A percentile compares a stretch with the other conserved stretches of the same genome.
phyloP scores from a whole-genome alignment of 2,329 filamentous ascomycete species.

The Fusarium fujikuroi region DNA sequence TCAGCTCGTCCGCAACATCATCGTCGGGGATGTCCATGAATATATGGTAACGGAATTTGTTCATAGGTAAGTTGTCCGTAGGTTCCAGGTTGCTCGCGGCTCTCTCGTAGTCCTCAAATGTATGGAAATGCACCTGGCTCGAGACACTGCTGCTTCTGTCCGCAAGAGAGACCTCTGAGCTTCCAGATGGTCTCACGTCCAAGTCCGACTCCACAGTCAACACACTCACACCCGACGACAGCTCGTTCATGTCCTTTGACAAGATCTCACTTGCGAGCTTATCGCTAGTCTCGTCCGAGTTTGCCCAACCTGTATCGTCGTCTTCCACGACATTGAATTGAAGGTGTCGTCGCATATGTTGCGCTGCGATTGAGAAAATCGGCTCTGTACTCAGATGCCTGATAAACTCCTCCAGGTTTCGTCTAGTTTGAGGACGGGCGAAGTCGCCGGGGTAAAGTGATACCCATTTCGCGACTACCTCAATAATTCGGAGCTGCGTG shows the following conservation, averaged over 20 bases:
- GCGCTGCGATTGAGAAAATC: conserved; percentile 85
- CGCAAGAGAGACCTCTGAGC: conserved; percentile 56
- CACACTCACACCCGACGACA: conserved; percentile 57
- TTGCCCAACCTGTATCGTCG: conserved; percentile 94
- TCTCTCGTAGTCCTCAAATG: conserved; percentile 82
- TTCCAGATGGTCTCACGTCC: conserved; percentile 57
- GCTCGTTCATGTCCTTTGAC: conserved; percentile 54
- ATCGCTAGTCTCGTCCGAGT: conserved; percentile 69
- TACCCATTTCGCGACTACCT: conserved; percentile 89
- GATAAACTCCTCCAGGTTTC: conserved; percentile 80
- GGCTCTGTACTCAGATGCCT: conserved; percentile 77
- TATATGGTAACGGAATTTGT: conserved; percentile 87
- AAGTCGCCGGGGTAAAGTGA: conserved; percentile 93
- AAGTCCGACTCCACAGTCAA: conserved; percentile 61
- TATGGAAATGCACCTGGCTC: conserved; percentile 68
- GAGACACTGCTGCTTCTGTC: conserved; percentile 53
- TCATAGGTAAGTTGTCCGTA: conserved; percentile 74
- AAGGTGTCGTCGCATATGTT: conserved; percentile 84
- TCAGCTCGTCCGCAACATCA: conserved; percentile 89
- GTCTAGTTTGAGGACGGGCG: conserved; percentile 78
- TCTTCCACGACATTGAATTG: conserved; percentile 80
- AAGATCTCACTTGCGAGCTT: conserved; percentile 49
- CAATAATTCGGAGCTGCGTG: conserved; percentile 84
- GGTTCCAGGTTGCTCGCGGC: conserved; percentile 80
- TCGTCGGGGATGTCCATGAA: conserved; percentile 90